Evolutionary conservation across 192 early-diverging fungal species (phyloP).

Genomic region (Endogone sp.): DNA sequence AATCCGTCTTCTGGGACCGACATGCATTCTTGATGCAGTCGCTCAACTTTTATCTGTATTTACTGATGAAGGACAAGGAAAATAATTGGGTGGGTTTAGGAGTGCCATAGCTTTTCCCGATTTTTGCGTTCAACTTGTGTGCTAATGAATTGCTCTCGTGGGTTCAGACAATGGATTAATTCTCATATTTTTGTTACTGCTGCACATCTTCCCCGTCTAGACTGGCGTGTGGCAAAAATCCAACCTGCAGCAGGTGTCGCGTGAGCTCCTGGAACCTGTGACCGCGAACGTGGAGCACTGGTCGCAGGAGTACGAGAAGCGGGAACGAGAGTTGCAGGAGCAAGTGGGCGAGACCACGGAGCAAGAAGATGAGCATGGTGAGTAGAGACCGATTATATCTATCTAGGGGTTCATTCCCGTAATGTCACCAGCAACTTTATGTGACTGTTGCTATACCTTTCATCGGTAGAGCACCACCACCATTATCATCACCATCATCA

Average conservation of each 20-base stretch:
- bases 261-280: not conserved
- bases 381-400: not conserved
- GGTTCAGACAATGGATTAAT: no score
- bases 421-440: no score
- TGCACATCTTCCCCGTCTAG: no score
- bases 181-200: not conserved
- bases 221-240: not conserved
- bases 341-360: not conserved
- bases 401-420: no score
- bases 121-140: no score
- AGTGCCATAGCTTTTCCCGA: not conserved
- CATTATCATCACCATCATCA: no score
- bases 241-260: not conserved
- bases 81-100: slow-evolving; percentile 34
- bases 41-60: slow-evolving; percentile 43
- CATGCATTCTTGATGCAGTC: slow-evolving; percentile 41
- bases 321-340: not conserved
- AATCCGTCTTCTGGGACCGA: slow-evolving; percentile 30
- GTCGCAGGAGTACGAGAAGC: not conserved
- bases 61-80: slow-evolving; percentile 39
- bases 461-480: no score
- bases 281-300: not conserved
- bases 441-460: no score
- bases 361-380: not conserved
- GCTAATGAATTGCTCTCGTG: no score